A percentile compares a stretch with the other conserved stretches of the same genome.
Conservation (phyloP, 2,329 filamentous ascomycete genomes). For the Cryphonectria carpinicola region DNA sequence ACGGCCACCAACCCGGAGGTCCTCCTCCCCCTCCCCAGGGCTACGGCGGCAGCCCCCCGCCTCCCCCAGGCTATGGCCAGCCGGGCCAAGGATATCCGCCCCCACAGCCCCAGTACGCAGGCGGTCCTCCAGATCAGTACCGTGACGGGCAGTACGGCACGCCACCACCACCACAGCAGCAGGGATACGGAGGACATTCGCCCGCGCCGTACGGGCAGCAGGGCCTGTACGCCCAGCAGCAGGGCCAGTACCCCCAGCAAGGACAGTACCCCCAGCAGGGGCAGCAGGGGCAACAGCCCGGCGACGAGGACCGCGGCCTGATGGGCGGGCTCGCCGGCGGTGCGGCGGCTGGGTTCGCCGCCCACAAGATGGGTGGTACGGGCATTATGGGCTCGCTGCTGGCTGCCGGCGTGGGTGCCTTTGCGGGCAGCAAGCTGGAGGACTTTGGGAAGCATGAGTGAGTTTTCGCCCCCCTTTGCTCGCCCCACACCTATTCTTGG, state of each 20-base stretch:
- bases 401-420: constrained; percentile 56
- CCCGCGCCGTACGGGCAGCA: neutral
- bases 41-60: constrained; percentile 30
- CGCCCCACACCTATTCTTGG: no score
- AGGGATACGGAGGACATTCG: neutral
- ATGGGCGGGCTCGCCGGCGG: constrained; percentile 58
- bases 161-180: constrained; percentile 25
- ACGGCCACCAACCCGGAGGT: constrained; percentile 38
- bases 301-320: constrained; percentile 57
- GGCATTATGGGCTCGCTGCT: constrained; percentile 16
- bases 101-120: constrained; percentile 35
- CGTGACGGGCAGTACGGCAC: constrained; percentile 22
- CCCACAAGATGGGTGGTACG: constrained; percentile 52
- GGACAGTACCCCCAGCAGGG: constrained; percentile 6
- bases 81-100: constrained; percentile 10
- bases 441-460: constrained; percentile 49
- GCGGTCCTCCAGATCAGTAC: constrained; percentile 23
- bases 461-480: neutral
- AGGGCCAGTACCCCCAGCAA: constrained; percentile 26
- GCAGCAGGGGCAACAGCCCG: constrained; percentile 26
- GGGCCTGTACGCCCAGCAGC: constrained; percentile 15
- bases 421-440: constrained; percentile 58
- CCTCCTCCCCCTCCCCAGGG: constrained; percentile 28
- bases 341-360: constrained; percentile 57
- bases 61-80: constrained; percentile 11